Base-by-base conservation (phyloP, 2,329 filamentous ascomycete species). In the Colletotrichum cereale region DNA sequence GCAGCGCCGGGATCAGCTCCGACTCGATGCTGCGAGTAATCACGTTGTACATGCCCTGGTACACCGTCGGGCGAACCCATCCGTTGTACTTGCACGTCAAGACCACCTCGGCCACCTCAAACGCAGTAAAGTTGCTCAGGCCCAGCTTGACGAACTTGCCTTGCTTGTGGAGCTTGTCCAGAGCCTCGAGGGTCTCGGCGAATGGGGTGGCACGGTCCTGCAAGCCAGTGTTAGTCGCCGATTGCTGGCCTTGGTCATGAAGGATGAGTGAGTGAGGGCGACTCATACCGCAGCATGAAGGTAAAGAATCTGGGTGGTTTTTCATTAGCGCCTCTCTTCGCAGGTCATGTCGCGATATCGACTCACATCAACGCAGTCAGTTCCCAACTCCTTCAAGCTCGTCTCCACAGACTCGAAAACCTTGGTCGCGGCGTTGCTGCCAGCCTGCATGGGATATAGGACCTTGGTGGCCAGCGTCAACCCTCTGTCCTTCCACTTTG, bases 11-110 rank as follows among this genome's bases (percentile, higher is more conserved):
- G 65, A 96, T 87, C 52, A 96, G 84, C 80, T 96, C 93, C 0
- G 88, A 80, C 79, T 96, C 94, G 73, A 96, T 91, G 66, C 88
- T 89, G 63, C 94, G 89, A 29, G 91, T 93, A 75, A 95, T 93
- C 68, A 88, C 89, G 80, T 96, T 96, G 82, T 96, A 96, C 93
- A 97, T 96, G 76, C 87, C 95, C 81, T 96, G 94, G 81, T 94
- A 97, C 67, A 97, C 90, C 0, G 92, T 94, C 1, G 94, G 94
- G 48, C 91, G 88, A 21, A 97, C 92, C 93, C 93, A 97, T 73
- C 89, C 89, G 77, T 93, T 91, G 82, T 92, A 90, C 76, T 92
- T 92, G 85, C 93, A 96, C 48, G 90, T 91, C 80, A 94, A 88
- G 68, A 92, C 92, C 12, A 97, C 89, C 82, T 97, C 95, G 0